Evolutionary conservation across 169 alveolate species (phyloP).

Genomic region (Plasmodium malariae): DNA sequence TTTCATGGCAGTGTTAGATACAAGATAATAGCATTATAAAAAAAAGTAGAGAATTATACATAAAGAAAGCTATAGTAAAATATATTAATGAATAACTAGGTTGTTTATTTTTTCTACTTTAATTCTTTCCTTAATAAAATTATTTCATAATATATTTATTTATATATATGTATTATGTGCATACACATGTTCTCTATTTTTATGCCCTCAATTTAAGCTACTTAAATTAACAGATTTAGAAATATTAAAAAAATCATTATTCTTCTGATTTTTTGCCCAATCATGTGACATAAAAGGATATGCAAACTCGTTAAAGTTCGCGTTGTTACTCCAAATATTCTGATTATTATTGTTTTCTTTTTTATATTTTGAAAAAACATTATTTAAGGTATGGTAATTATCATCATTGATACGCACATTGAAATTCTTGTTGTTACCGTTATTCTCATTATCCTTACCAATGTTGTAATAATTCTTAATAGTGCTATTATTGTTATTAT

Average conservation of each 20-base stretch:
- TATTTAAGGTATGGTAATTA: not conserved
- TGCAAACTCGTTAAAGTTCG: conserved; percentile 39
- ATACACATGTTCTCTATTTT: not conserved
- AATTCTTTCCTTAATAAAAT: not conserved
- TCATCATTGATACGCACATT: conserved; percentile 11
- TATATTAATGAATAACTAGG: not conserved
- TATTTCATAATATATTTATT: not conserved
- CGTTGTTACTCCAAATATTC: too few species aligned
- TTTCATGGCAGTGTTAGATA: not conserved
- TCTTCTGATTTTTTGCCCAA: conserved; percentile 30
- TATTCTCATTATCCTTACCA: conserved; percentile 11
- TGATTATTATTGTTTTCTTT: conserved; percentile 35
- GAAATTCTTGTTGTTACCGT: not conserved
- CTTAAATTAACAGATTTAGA: conserved; percentile 64
- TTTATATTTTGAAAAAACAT: conserved; percentile 31
- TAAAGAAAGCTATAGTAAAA: not conserved
- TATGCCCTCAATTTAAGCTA: conserved; percentile 28
- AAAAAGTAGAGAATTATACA: not conserved
- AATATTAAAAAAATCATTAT: conserved; percentile 38
- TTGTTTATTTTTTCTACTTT: too few species aligned
- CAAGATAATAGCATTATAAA: not conserved
- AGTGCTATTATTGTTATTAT: conserved; percentile 15
- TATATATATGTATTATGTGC: not conserved
- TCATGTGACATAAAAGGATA: conserved; percentile 36
- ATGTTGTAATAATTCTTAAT: conserved; percentile 9